phyloP scores from a whole-genome alignment of 495 filamentous ascomycete genomes.

The Aspergillus leporis region DNA sequence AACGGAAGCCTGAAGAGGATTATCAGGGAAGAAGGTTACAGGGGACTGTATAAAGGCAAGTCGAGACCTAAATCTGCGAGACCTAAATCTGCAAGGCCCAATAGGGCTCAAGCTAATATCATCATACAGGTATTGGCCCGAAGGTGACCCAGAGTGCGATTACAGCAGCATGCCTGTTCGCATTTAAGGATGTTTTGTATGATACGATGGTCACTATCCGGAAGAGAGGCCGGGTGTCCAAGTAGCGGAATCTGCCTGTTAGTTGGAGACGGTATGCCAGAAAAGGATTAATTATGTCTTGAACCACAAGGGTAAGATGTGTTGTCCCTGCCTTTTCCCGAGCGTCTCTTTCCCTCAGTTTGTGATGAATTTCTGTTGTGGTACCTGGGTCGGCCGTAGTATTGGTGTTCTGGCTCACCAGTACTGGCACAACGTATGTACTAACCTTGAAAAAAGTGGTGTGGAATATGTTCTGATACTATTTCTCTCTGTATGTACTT shows the following conservation, averaged over 20 bases:
- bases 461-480: not conserved
- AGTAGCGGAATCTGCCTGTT: slow-evolving; percentile 20
- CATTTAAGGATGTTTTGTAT: slow-evolving; percentile 92
- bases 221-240: slow-evolving; percentile 43
- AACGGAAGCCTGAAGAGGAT: slow-evolving; percentile 72
- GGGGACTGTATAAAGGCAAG: slow-evolving; percentile 86
- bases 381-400: too few relatives aligned
- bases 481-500: not conserved
- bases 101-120: slow-evolving; percentile 17
- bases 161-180: slow-evolving; percentile 94
- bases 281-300: slow-evolving; percentile 1
- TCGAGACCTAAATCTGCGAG: not conserved
- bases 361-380: too few relatives aligned
- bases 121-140: slow-evolving; percentile 72
- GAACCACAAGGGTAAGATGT: not conserved
- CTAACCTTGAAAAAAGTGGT: not conserved
- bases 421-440: not conserved
- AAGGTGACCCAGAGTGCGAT: slow-evolving; percentile 96
- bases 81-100: not conserved
- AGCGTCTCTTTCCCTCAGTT: too few relatives aligned
- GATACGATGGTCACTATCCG: slow-evolving; percentile 58
- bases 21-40: slow-evolving; percentile 82
- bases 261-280: not conserved
- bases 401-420: not conserved
- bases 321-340: too few relatives aligned